A percentile compares a stretch with the other conserved stretches of the same genome.
Evolutionary conservation across 768 basidiomycete species (phyloP).

Genomic region (Boletus insuetus): DNA sequence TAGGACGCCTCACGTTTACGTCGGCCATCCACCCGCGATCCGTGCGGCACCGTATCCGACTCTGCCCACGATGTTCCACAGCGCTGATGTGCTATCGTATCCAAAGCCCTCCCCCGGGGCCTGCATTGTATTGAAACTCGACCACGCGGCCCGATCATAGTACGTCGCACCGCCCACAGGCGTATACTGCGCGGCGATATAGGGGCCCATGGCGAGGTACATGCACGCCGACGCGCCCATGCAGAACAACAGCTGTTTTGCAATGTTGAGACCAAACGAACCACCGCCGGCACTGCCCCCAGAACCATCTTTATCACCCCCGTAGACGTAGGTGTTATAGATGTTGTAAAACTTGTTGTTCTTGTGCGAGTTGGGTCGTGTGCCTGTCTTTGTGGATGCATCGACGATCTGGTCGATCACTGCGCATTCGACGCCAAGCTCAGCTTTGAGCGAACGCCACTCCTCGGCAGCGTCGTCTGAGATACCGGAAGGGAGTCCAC

Average conservation of each 20-base stretch:
- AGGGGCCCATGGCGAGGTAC: conserved; percentile 59
- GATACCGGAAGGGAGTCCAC: conserved; percentile 48
- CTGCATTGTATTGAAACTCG: conserved; percentile 71
- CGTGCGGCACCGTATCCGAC: conserved; percentile 75
- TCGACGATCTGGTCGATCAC: conserved; percentile 72
- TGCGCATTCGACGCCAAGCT: conserved; percentile 72
- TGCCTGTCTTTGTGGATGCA: conserved; percentile 34
- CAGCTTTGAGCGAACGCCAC: conserved; percentile 77
- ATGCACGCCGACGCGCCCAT: conserved; percentile 62
- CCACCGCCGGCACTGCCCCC: conserved; percentile 15
- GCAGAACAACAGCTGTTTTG: conserved; percentile 52
- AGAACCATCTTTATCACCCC: conserved; percentile 39
- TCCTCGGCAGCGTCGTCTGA: conserved; percentile 68
- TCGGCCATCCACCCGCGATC: conserved; percentile 76
- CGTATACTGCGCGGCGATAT: conserved; percentile 53
- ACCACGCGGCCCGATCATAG: conserved; percentile 78
- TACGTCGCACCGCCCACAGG: conserved; percentile 65
- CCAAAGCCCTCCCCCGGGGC: conserved; percentile 70
- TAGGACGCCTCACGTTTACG: conserved; percentile 34
- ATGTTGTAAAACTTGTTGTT: conserved; percentile 77
- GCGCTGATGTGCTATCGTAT: conserved; percentile 53
- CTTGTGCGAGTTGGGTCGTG: conserved; percentile 35
- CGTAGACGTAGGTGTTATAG: conserved; percentile 71
- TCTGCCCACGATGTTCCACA: conserved; percentile 70
- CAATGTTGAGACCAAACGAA: conserved; percentile 34